phyloP scores from a whole-genome alignment of 495 filamentous ascomycete species.

The Glutinoglossum americanum region DNA sequence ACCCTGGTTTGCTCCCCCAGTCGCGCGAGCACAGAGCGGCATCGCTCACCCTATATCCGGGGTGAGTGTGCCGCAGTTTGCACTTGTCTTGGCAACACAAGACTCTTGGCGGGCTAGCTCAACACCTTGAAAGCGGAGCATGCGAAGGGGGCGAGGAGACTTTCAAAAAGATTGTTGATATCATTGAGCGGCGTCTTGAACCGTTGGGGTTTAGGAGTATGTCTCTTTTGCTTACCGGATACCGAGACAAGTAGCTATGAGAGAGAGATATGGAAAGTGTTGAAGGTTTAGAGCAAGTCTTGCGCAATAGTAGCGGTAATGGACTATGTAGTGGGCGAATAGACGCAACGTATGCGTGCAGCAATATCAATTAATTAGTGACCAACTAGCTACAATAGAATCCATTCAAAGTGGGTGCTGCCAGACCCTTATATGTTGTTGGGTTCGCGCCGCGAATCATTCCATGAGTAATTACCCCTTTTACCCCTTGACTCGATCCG shows the following conservation, averaged over 20 bases:
- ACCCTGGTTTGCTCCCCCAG: background rate
- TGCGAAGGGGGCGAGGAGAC: background rate
- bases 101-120: background rate
- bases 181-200: background rate
- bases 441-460: background rate
- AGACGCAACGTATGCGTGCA: background rate
- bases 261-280: background rate
- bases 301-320: background rate
- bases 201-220: background rate
- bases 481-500: background rate
- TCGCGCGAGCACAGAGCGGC: no score
- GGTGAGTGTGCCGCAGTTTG: no score
- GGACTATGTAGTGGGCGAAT: background rate
- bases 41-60: no score
- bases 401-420: background rate
- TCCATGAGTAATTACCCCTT: background rate
- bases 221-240: background rate
- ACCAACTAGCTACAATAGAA: background rate
- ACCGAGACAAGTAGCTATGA: background rate
- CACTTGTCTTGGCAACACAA: no score
- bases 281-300: background rate
- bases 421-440: background rate
- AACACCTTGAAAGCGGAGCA: background rate
- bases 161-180: background rate
- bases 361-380: background rate